Conservation (phyloP, 805 yeast genomes). For the Priceomyces fermenticarens region DNA sequence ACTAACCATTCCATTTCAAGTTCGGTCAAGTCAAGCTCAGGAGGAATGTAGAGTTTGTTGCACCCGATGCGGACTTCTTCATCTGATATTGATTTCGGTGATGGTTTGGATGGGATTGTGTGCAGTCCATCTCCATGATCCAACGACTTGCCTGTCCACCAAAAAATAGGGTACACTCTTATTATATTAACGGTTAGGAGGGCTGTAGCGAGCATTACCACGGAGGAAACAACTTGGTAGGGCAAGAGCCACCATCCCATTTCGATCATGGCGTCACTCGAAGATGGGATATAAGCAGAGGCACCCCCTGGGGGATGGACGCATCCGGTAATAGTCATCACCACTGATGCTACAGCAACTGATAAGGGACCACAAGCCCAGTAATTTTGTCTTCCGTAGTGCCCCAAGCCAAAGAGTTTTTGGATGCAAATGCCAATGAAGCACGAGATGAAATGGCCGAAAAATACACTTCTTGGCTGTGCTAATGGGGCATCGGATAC, state of each 20-base stretch:
- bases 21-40: constrained; percentile 18
- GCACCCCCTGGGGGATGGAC: constrained; percentile 77
- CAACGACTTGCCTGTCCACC: constrained; percentile 50
- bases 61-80: background rate
- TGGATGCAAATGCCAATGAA: constrained; percentile 52
- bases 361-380: constrained; percentile 60
- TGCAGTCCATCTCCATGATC: constrained; percentile 5
- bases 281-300: constrained; percentile 55
- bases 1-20: constrained; percentile 30
- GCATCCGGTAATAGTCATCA: constrained; percentile 52
- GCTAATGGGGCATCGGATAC: constrained; percentile 56
- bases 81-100: too few species aligned
- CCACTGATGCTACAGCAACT: constrained; percentile 52
- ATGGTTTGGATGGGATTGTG: too few species aligned
- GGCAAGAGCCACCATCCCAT: constrained; percentile 71
- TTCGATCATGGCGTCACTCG: constrained; percentile 40
- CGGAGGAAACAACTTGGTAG: constrained; percentile 46
- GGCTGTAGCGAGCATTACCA: constrained; percentile 49
- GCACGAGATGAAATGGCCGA: constrained; percentile 57
- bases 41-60: constrained; percentile 19
- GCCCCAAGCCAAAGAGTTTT: constrained; percentile 49
- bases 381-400: constrained; percentile 42
- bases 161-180: constrained; percentile 52
- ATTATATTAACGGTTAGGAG: constrained; percentile 52
- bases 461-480: constrained; percentile 58